Percentiles rank a stretch among this genome's conserved stretches.
These are phyloP conservation scores for Fusarium pseudonygamai DNA, from an alignment of 2,329 filamentous ascomycete species.

Conservation along the genomic window DNA sequence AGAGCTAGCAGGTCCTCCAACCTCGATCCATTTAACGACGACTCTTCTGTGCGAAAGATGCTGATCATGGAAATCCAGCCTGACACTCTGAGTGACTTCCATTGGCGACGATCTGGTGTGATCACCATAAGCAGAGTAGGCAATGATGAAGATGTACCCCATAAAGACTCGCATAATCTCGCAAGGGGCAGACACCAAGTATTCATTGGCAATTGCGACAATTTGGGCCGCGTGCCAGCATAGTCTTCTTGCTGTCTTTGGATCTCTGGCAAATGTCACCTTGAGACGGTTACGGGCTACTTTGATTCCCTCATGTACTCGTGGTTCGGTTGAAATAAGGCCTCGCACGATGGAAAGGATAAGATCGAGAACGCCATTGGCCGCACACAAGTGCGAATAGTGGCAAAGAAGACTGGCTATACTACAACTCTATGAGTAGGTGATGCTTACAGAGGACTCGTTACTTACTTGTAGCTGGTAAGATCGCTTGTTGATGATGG, in stretches of 20 bases:
- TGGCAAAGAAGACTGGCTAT: neutral
- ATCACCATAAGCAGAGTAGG: neutral
- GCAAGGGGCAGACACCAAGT: neutral
- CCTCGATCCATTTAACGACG: neutral
- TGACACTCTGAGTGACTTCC: neutral
- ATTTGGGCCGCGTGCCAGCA: slow-evolving; percentile 4
- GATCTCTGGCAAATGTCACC: neutral
- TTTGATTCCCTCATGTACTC: neutral
- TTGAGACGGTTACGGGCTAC: neutral
- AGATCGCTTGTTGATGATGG: neutral
- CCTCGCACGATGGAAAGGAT: neutral
- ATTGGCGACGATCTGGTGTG: neutral
- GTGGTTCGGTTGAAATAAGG: neutral
- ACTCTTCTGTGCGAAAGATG: neutral
- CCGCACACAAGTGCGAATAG: neutral
- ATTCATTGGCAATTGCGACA: neutral
- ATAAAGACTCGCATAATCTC: slow-evolving; percentile 5
- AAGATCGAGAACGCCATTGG: neutral
- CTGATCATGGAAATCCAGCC: neutral
- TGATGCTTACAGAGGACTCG: rapidly evolving
- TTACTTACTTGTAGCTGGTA: neutral
- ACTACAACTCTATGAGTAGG: rapidly evolving
- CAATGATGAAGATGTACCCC: slow-evolving; percentile 1
- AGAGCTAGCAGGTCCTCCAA: neutral
- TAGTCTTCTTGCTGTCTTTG: neutral